A percentile compares a stretch with the other conserved stretches of the same genome.
Evolutionary conservation across 139 green algal species (phyloP).

Genomic region (Chlamydomonas sp.): DNA sequence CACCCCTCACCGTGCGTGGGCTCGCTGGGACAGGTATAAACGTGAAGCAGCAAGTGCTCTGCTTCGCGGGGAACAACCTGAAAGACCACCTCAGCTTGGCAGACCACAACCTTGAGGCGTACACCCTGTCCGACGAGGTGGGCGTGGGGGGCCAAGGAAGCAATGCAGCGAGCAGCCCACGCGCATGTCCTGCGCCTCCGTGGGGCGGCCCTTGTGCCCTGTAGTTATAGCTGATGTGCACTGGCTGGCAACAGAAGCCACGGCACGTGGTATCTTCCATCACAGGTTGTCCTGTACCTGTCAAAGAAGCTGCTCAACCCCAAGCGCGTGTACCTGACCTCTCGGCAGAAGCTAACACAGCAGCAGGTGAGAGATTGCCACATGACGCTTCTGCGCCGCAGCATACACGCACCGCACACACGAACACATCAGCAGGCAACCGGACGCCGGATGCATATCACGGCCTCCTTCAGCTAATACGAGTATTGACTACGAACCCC

Average conservation of each 20-base stretch:
- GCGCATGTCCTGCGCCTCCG: neutral
- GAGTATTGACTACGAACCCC: neutral
- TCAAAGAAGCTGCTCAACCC: constrained; percentile 26
- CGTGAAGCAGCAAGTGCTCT: constrained; percentile 57
- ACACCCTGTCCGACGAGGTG: constrained; percentile 60
- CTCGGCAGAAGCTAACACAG: constrained; percentile 38
- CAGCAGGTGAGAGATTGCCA: neutral
- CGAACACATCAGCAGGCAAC: too few relatives aligned
- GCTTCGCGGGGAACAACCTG: constrained; percentile 54
- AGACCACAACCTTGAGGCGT: constrained; percentile 54
- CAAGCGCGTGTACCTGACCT: constrained; percentile 50
- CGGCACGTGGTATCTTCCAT: neutral
- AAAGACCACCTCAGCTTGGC: constrained; percentile 54
- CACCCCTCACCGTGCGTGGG: neutral
- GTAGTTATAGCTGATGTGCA: too few relatives aligned
- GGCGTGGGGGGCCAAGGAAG: neutral
- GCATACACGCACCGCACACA: too few relatives aligned
- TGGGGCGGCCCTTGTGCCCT: too few relatives aligned
- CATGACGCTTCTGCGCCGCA: too few relatives aligned
- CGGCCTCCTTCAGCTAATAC: too few relatives aligned
- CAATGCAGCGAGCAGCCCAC: neutral
- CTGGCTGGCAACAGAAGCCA: neutral
- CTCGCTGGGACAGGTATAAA: constrained; percentile 45
- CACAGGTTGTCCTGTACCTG: constrained; percentile 58
- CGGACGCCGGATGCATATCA: too few relatives aligned